Evolutionary conservation across 768 basidiomycete species (phyloP).

Genomic region (Boletus huronensis): DNA sequence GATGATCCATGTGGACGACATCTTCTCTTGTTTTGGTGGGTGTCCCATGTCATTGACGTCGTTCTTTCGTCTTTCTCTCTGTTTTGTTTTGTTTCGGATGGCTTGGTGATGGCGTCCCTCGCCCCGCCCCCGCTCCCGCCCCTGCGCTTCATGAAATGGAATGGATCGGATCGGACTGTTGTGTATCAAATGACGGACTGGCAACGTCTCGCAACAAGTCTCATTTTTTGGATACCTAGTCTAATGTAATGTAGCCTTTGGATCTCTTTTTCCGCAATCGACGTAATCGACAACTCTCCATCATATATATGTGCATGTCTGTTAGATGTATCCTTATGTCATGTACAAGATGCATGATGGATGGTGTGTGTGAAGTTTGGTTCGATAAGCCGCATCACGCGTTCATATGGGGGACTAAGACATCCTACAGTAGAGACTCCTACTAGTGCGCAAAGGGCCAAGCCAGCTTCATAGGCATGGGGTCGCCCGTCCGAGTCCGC

Average conservation of each 20-base stretch:
- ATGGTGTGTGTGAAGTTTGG: background rate
- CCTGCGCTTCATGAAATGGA: background rate
- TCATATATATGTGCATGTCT: background rate
- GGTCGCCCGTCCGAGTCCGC: background rate
- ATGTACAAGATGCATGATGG: background rate
- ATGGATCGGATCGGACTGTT: background rate
- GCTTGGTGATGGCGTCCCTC: background rate
- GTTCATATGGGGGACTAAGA: background rate
- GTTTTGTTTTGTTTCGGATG: background rate
- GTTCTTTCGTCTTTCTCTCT: background rate
- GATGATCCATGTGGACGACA: background rate
- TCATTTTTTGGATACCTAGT: background rate
- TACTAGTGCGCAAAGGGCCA: too few species aligned
- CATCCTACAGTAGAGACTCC: too few species aligned
- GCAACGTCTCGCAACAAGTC: background rate
- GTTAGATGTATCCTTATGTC: background rate
- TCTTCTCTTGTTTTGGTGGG: background rate
- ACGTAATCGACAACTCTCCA: background rate
- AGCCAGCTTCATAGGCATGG: too few species aligned
- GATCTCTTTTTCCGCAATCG: background rate
- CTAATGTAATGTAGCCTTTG: slow-evolving; percentile 1
- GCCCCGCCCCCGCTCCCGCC: too few species aligned
- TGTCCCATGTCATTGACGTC: background rate
- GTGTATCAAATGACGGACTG: background rate
- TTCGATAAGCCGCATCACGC: background rate